Base-by-base conservation (phyloP, 148 eudicot genomes). In the Fallopia convolvulus region DNA sequence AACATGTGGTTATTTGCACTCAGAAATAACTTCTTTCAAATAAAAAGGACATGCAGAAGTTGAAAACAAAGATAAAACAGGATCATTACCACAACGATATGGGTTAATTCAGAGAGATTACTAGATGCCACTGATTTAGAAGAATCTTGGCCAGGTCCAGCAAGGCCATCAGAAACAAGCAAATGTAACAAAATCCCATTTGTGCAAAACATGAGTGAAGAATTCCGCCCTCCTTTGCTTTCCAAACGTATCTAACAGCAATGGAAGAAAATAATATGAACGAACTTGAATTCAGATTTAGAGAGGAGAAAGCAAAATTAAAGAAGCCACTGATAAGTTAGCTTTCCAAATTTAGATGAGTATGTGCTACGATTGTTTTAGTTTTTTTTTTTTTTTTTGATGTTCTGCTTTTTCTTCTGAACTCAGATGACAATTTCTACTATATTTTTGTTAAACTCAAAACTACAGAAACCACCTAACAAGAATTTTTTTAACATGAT, bases 141-240 rank as follows among this genome's bases (percentile, higher is more conserved):
- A 21, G 81, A 74, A 50, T 72, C 84, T 77, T 76, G 74, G 39
- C 79, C 79, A 68, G 78, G 74, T 76, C 81, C 87, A 79, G 56
- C 79, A 81, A 78, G 74, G 40, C 90, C 92, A 68, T 73, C 76
- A 49, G 86, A 78, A 70, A 93, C 90, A 74, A 95, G 86, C 82
- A 93, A 83, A 84, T 93, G 90, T 80, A 93, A 74, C 58, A 95
- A 75, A 82, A 95, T 75, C 63, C 99, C 99, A 72, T 87, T 95
- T 66, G 99, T 93, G 85, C 99, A 95, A 80, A 95, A 93, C 77
- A 95, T 41, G 36, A 93, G 80, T 50, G 97, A 95, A 11, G 99
- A 90, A 5, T 85, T 85, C 77, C 79, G 89, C 71, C 94, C 94
- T 72, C 99, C 99, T 91, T 83, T 90, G 83, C 89, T 86, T 60